These are phyloP conservation scores for Blastomyces gilchristii DNA, from an alignment of 2,329 filamentous ascomycete genomes.

Conservation along the genomic window DNA sequence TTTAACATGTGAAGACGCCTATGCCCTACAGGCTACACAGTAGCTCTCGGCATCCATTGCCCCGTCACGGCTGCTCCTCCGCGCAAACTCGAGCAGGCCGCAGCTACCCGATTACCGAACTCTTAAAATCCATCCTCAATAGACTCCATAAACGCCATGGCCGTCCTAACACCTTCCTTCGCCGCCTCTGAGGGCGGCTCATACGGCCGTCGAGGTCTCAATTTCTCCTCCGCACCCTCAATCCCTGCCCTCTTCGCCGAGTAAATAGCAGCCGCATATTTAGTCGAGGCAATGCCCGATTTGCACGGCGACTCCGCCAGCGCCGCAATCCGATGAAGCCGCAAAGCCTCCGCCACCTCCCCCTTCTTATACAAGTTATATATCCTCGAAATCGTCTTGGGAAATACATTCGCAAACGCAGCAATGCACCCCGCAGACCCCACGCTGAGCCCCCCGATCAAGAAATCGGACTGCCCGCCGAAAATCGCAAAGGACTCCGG, in stretches of 20 bases:
- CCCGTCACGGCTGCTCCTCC: neutral
- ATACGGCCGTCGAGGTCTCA: constrained; percentile 55
- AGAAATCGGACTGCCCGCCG: constrained; percentile 63
- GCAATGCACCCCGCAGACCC: constrained; percentile 48
- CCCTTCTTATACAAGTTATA: constrained; percentile 53
- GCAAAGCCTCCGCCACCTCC: constrained; percentile 48
- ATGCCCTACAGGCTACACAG: neutral
- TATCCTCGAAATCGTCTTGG: constrained; percentile 46
- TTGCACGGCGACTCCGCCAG: constrained; percentile 58
- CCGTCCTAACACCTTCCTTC: constrained; percentile 35
- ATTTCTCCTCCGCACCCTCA: constrained; percentile 46
- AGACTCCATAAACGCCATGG: constrained; percentile 33
- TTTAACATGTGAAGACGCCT: neutral
- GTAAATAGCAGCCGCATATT: constrained; percentile 55
- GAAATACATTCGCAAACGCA: constrained; percentile 49
- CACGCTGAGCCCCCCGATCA: constrained; percentile 46
- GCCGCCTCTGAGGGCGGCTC: constrained; percentile 35
- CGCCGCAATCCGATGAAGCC: constrained; percentile 51
- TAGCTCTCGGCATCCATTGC: neutral
- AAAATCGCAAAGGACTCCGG: constrained; percentile 54
- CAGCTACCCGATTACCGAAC: neutral
- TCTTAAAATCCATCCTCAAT: constrained; percentile 29
- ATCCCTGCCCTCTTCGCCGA: constrained; percentile 52
- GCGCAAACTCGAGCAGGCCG: neutral
- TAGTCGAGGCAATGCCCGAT: constrained; percentile 56